Evolutionary conservation across 176 grass and related monocot genomes (phyloP).

Genomic region (Carex parvula): DNA sequence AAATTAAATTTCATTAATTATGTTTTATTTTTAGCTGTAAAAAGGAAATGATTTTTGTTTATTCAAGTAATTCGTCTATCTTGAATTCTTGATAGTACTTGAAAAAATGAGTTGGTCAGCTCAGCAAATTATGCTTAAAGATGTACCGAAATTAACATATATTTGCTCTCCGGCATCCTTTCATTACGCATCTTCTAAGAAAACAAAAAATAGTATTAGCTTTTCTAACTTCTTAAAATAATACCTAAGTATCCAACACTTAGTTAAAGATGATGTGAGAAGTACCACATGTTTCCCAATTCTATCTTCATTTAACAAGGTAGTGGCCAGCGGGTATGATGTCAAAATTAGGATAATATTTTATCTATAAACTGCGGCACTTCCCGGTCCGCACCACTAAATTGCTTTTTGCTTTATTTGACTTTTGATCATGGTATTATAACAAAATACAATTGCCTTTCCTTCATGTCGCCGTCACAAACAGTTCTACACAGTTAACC

Average conservation of each 20-base stretch:
- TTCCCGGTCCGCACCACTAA: background rate
- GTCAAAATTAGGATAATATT: slow-evolving; percentile 5
- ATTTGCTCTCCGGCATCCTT: background rate
- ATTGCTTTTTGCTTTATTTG: background rate
- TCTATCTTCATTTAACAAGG: background rate
- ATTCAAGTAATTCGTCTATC: background rate
- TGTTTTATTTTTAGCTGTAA: background rate
- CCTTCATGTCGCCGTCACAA: background rate
- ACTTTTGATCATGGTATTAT: background rate
- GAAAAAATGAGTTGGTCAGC: background rate
- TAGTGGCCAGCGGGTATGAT: background rate
- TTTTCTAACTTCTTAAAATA: no score
- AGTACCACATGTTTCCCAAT: background rate
- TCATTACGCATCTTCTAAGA: background rate
- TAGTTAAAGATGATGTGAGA: background rate
- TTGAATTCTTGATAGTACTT: background rate
- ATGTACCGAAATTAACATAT: background rate
- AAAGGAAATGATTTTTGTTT: background rate
- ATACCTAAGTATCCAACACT: background rate
- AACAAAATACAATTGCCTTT: background rate
- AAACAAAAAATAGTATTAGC: background rate
- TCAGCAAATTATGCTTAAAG: background rate
- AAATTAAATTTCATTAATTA: background rate
- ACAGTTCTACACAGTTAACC: background rate
- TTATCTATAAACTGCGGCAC: background rate